These are phyloP conservation scores for Didymellaceae sp. DNA, from an alignment of 2,329 filamentous ascomycete species.

Conservation along the genomic window DNA sequence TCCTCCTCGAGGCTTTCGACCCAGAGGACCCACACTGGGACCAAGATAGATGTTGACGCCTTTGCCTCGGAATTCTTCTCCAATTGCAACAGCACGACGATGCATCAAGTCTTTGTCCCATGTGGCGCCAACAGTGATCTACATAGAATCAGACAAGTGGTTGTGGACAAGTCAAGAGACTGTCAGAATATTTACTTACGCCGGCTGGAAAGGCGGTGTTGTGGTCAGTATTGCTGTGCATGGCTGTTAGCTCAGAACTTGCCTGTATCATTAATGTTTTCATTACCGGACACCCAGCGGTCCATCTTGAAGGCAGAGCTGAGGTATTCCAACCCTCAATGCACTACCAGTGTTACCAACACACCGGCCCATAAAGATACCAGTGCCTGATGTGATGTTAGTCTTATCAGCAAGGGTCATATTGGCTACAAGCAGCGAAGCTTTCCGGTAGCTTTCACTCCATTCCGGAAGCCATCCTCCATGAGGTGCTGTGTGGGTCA, in stretches of 20 bases:
- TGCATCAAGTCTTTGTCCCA: conserved; percentile 77
- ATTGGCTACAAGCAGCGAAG: conserved; percentile 69
- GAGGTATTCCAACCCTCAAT: conserved; percentile 71
- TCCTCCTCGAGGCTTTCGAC: conserved; percentile 67
- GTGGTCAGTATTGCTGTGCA: conserved; percentile 65
- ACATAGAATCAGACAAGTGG: not conserved
- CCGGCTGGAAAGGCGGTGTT: conserved; percentile 79
- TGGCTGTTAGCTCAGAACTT: not conserved
- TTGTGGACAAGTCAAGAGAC: not conserved
- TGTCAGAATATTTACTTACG: conserved; percentile 52
- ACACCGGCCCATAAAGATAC: conserved; percentile 73
- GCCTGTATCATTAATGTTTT: not conserved
- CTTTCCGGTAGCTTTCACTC: conserved; percentile 73
- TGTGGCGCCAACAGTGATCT: conserved; percentile 69
- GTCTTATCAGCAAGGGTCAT: conserved; percentile 85
- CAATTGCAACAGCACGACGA: conserved; percentile 70
- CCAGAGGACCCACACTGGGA: conserved; percentile 73
- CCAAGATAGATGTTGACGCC: conserved; percentile 75
- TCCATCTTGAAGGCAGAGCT: conserved; percentile 68
- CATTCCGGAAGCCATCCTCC: conserved; percentile 75
- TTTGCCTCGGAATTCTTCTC: conserved; percentile 75
- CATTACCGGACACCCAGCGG: conserved; percentile 68
- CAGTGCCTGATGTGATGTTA: conserved; percentile 75
- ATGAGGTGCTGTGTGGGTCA: conserved; percentile 58
- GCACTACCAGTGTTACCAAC: conserved; percentile 79